Evolutionary conservation across 1,284 basidiomycete genomes (phyloP).

Genomic region (Rhizoctonia solani): DNA sequence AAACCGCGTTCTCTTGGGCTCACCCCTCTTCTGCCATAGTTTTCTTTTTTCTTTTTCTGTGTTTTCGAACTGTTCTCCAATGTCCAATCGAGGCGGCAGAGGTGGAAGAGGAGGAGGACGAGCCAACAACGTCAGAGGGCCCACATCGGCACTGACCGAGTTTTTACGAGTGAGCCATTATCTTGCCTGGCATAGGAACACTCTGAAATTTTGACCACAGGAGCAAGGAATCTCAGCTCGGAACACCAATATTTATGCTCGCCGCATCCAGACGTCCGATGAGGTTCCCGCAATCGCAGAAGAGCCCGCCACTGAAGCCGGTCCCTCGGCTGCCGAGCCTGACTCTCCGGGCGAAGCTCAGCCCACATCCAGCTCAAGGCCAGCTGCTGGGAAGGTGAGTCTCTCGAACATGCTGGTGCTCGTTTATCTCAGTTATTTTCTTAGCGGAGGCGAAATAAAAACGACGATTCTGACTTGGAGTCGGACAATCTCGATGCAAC

Average conservation of each 20-base stretch:
- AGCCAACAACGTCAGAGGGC: slow-evolving; percentile 77
- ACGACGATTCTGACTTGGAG: slow-evolving; percentile 58
- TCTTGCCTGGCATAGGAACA: background rate
- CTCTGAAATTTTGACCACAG: slow-evolving; percentile 47
- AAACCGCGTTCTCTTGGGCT: background rate
- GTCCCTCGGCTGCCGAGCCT: slow-evolving; percentile 29
- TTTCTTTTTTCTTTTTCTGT: background rate
- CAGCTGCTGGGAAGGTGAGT: slow-evolving; percentile 21
- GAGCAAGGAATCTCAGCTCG: slow-evolving; percentile 78
- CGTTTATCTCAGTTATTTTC: slow-evolving; percentile 35
- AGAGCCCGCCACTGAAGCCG: slow-evolving; percentile 48
- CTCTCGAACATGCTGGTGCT: slow-evolving; percentile 24
- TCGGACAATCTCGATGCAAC: slow-evolving; percentile 74
- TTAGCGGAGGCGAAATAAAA: slow-evolving; percentile 24
- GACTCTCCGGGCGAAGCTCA: background rate
- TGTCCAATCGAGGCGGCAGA: slow-evolving; percentile 29
- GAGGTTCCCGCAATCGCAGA: slow-evolving; percentile 43
- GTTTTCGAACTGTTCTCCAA: background rate
- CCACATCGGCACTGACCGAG: slow-evolving; percentile 89
- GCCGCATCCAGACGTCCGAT: slow-evolving; percentile 41
- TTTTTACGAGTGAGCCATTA: slow-evolving; percentile 72
- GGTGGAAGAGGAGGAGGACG: slow-evolving; percentile 17
- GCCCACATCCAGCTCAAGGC: background rate
- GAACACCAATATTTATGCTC: slow-evolving; percentile 55
- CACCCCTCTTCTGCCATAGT: background rate